Evolutionary conservation across 208 protist genomes (phyloP), one percentile per base, ranked within the genome.

Genomic region (Leishmania lainsoni): DNA sequence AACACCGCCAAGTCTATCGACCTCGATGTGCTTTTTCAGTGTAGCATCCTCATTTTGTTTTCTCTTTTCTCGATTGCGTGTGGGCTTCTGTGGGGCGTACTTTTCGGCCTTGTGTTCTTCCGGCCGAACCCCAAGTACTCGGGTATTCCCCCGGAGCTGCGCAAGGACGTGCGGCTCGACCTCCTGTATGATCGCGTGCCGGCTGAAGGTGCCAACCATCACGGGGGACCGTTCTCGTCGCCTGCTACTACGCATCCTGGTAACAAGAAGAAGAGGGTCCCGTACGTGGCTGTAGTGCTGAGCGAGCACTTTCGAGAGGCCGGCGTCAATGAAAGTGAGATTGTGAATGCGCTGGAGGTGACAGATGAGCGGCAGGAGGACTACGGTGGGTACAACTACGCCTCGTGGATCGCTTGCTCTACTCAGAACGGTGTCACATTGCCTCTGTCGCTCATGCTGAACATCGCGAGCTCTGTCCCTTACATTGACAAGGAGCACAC

Each of bases 351-450:
- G 9, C 70, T 96, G 35, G 87, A 89, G 42, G 80, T 86, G 14
- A 91, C 93, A 3, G 77, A 78, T 52, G 78, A 86, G 51, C 86
- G 87, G 77, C 85, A 88, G 61, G 92, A 97, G 81, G 84, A 92
- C 56, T 85, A 86, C 66, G 89, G 87, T 4, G 90, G 90, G 39
- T 94, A 95, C 80, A 56, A 72, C 61, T 94, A 88, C 85, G 91
- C 84, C 20, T 83, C 83, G 39, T 81, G 82, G 72, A 56, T 96
- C 16, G 92, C 85, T 75, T 93, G 86, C 81, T 90, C 88, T 45
- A 87, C 94, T 56, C 91, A 91, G 78, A 97, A 97, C 84, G 89
- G 85, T 71, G 87, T 97, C 5, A 94, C 94, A 49, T 84, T 95
- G 56, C 94, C 92, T 20, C 87, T 97, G 39, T 93, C 92, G 2